A percentile compares a stretch with the other conserved stretches of the same genome.
Evolutionary conservation across 495 filamentous ascomycete genomes (phyloP).

Genomic region (Aspergillus hancockii): DNA sequence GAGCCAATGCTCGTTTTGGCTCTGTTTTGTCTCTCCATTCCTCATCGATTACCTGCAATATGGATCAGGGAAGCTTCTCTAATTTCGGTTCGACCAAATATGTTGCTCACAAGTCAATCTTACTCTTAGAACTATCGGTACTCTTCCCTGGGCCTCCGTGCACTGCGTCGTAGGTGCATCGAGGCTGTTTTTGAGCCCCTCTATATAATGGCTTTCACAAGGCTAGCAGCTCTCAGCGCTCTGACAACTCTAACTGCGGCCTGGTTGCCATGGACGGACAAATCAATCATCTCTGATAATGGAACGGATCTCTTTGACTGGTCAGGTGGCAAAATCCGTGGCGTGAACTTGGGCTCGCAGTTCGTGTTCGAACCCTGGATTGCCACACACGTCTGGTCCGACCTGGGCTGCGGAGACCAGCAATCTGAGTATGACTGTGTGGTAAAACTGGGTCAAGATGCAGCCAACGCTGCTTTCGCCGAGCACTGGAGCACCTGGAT

Average conservation of each 20-base stretch:
- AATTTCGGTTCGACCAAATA: too few relatives aligned
- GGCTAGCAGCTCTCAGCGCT: constrained; percentile 8
- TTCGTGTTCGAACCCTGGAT: constrained; percentile 66
- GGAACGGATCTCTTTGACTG: constrained; percentile 32
- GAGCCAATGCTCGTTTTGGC: too few relatives aligned
- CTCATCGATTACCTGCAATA: too few relatives aligned
- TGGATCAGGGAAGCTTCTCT: too few relatives aligned
- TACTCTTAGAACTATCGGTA: neutral
- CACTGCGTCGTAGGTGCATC: neutral
- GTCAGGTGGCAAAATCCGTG: constrained; percentile 51
- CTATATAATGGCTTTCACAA: neutral
- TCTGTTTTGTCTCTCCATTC: too few relatives aligned
- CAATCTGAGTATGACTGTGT: constrained; percentile 62
- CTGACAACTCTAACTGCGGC: constrained; percentile 20
- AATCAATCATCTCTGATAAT: constrained; percentile 25
- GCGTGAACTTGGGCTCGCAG: constrained; percentile 61
- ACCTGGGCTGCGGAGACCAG: constrained; percentile 54
- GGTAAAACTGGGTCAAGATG: constrained; percentile 49
- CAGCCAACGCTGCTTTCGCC: constrained; percentile 54
- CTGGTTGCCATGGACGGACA: constrained; percentile 37
- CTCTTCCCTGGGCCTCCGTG: neutral
- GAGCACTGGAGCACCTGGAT: constrained; percentile 62
- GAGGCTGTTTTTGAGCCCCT: neutral
- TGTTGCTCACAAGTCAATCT: too few relatives aligned
- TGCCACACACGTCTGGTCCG: constrained; percentile 45